Evolutionary conservation across 495 filamentous ascomycete genomes (phyloP), one percentile per base, ranked within the genome.

Genomic region (Podospora appendiculata): DNA sequence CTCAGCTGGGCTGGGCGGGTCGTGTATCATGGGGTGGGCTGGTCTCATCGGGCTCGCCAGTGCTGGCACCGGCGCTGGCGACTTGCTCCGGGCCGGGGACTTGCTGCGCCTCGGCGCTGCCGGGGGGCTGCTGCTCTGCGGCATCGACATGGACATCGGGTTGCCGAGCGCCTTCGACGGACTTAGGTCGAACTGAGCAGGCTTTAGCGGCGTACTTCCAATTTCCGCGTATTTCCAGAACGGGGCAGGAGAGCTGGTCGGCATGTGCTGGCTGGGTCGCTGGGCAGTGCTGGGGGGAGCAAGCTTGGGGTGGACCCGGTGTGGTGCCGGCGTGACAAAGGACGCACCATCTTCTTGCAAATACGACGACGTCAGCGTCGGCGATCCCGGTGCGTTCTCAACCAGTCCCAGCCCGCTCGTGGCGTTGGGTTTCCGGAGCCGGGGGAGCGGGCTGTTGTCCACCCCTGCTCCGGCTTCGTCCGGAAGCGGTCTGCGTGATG

Each of bases 191-290:
- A 56, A 78, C 69, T 86, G 82, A 33, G 75, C 71, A 1, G 81
- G 76, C 52, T 81, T 79, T 3, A 86, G 81, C 38, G 91, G 90
- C 1, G 90, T 96, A 68, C 82, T 90, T 10, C 85, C 82, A 50
- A 85, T 76, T 55, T 85, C 82, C 32, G 79, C 82, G 62, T 86
- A 93, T 61, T 89, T 94, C 92, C 92, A 97, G 71, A 96, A 97
- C 16, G 92, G 90, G n/a, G 94, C 93, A 0, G 93, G 93, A 17
- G 88, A 94, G 63, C 87, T 92, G 63, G 92, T 90, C 14, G 90
- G 88, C 82, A 96, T 90, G 70, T 91, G 93, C 64, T 92, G 89
- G 59, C 89, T 95, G 3, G 94, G 94, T 41, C 91, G 78, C 59
- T 93, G 89, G 6, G 86, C 82, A 0, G 93, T 95, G 60, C 86